Percentiles rank a stretch among this genome's conserved stretches.
Evolutionary conservation across 2,329 filamentous ascomycete genomes (phyloP).

Genomic region (Stagonosporopsis rhizophila): DNA sequence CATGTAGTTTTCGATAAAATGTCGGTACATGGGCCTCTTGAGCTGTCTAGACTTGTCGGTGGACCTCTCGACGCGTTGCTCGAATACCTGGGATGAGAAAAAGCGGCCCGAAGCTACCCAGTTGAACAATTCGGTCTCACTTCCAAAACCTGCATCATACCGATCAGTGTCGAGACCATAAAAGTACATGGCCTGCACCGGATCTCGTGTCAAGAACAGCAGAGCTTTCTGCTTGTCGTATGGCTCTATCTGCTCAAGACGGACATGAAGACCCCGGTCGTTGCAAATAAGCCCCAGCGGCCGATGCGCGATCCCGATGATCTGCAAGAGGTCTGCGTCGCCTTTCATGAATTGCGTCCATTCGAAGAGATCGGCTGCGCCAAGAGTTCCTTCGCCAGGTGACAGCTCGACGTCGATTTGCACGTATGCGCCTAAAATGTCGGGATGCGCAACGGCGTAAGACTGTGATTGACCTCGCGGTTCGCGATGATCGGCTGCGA

Average conservation of each 20-base stretch:
- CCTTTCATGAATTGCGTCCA: conserved; percentile 74
- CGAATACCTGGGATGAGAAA: conserved; percentile 58
- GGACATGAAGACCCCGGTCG: conserved; percentile 68
- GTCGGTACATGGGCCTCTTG: conserved; percentile 63
- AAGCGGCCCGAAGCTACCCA: conserved; percentile 67
- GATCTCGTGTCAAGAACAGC: conserved; percentile 67
- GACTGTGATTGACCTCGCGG: conserved; percentile 39
- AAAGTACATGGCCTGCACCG: conserved; percentile 65
- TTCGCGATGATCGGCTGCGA: conserved; percentile 55
- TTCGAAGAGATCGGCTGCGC: conserved; percentile 47
- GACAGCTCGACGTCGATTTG: conserved; percentile 74
- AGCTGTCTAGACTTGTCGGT: conserved; percentile 66
- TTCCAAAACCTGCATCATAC: conserved; percentile 65
- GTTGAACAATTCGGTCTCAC: conserved; percentile 64
- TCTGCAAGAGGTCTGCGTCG: conserved; percentile 75
- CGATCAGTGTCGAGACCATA: conserved; percentile 62
- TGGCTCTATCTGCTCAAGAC: conserved; percentile 72
- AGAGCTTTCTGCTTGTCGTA: conserved; percentile 63
- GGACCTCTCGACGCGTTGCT: conserved; percentile 44
- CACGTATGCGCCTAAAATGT: conserved; percentile 53
- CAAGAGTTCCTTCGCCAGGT: conserved; percentile 37
- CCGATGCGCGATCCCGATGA: conserved; percentile 69
- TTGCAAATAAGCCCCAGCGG: conserved; percentile 71
- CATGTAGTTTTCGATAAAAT: conserved; percentile 70
- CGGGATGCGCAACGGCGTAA: conserved; percentile 60